Evolutionary conservation across 306 rosid genomes (phyloP), one percentile per base, ranked within the genome.

Genomic region (Vicia villosa): DNA sequence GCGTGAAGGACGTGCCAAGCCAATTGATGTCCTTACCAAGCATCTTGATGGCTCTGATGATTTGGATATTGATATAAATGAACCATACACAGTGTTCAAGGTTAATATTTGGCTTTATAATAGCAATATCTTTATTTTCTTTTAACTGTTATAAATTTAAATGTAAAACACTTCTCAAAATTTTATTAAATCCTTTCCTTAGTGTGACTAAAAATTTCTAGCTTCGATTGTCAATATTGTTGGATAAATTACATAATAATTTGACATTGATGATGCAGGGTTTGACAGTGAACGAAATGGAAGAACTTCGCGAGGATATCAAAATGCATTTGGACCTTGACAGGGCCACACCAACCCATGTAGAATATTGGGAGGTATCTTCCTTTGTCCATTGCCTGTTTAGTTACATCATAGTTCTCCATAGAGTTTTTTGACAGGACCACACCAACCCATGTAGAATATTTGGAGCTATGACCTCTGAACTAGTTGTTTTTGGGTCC

Each of bases 311-410:
- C 30, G 99, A 90, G 63, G 99, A 94, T 77, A 88, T 91, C 70
- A 90, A 94, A 84, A 90, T 94, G 99, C 96, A 94, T 88, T 84
- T 94, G 75, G 99, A 87, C 74, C 78, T 94, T 84, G 99, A 94
- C 78, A 87, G 97, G 80, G 85, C 86, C 19, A 94, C 99, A 1
- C 89, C 89, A 42, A 88, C 96, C 45, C 98, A 94, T 73, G 87
- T 85, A 37, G 87, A 87, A 79, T 94, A 83, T 75, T 94, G 97
- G 97, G 96, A 94, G 98, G 98, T 90, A 87, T 58, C 16, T 59
- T 47, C 56, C 45, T 37, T 60, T 64, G 83, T 61, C 68, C 72
- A 38, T 36, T 60, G 3, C 55, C 43, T 55, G 6, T 32, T 34
- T 61, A 32, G 59, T 52, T 70, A 47, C 52, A 24, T 66, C 72